Evolutionary conservation across 768 basidiomycete species (phyloP), one percentile per base, ranked within the genome.

Genomic region (Rhizopogon sp.): DNA sequence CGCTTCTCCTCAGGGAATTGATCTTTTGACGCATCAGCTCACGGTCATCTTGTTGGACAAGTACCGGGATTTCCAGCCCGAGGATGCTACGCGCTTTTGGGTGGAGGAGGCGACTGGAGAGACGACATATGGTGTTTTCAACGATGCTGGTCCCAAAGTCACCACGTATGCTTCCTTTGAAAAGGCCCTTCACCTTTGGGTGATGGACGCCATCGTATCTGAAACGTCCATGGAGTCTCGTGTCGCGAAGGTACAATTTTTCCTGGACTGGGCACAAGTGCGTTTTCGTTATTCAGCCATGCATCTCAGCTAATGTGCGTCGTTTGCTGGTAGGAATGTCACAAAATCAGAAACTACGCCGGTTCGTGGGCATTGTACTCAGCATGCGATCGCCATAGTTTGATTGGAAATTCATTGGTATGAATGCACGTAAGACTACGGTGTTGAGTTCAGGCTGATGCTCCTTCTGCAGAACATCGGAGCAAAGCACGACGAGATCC

Each of bases 231-330:
- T 51, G 10, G 61, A 59, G 43, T 55, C 49, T 42, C 70, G 64
- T 35, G 56, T 42, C 9, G 58, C 63, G 43, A 56, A 75, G 20
- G 60, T 77, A 0, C 69, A 68, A 42, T 75, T 79, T 56, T 79
- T 79, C 72, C 45, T 79, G 25, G 76, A 79, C 51, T 57, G 79
- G 44, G 75, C 79, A 20, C 66, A 59, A 11, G 79, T 81, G 56
- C 55, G 62, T 39, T 45, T 25, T 49, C n/a, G n/a, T 43, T 22
- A 31, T 46, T 11, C 17, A 10, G 39, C 1, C 39, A n/a, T 9
- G 6, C 25, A 11, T 11, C 11, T n/a, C 17, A 9, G 20, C 40
- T 66, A 45, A 60, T 50, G 28, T 13, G 2, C 25, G 9, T 17
- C 13, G 31, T 33, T 47, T 57, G n/a, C 7, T 17, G 42, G 6